Evolutionary conservation across 129 eudicot genomes (phyloP), one percentile per base, ranked within the genome.

Genomic region (Chrysanthemum seticuspe): DNA sequence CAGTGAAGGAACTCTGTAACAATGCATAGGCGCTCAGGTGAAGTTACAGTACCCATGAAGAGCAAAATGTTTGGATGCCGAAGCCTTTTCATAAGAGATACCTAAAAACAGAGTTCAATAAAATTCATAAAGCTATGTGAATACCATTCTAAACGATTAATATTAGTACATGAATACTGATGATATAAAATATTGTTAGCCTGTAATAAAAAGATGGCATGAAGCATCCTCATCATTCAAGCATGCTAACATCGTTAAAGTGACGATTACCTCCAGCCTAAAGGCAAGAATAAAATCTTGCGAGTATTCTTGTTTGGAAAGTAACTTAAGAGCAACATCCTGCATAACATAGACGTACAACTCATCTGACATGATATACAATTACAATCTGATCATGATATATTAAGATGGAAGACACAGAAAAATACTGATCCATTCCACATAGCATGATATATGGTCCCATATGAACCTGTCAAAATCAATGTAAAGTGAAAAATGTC

Each of bases 1-100:
- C 98, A 85, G 11, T 92, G 95, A 78, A 92, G 96, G 79, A 89
- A 87, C 85, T 92, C 96, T 10, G 96, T 89, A 10, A 92, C 90
- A 62, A 92, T 92, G 72, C 96, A 87, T 74, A 89, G 96, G 59
- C 79, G 90, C 75, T 86, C 78, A 71, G 98, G 90, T 67, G 98
- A 83, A 70, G 95, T 82, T 63, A 87, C 95, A 8, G 95, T 90
- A 15, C 98, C 98, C 98, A 92, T 92, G 83, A 92, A 92, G 29
- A 92, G 86, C 73, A 92, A 85, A 72, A 92, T 82, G 74, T 89
- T 89, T 68, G 98, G 98, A 83, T 92, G 96, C 70, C 98, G 84
- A 55, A 92, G 95, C 60, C 91, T 83, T 83, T 89, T 92, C 98
- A 92, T 92, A 9, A 92, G 82, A 48, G 95, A 86, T 52, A 92